These are phyloP conservation scores for Allium fistulosum DNA, from an alignment of 106 monocot species.

Conservation along the genomic window DNA sequence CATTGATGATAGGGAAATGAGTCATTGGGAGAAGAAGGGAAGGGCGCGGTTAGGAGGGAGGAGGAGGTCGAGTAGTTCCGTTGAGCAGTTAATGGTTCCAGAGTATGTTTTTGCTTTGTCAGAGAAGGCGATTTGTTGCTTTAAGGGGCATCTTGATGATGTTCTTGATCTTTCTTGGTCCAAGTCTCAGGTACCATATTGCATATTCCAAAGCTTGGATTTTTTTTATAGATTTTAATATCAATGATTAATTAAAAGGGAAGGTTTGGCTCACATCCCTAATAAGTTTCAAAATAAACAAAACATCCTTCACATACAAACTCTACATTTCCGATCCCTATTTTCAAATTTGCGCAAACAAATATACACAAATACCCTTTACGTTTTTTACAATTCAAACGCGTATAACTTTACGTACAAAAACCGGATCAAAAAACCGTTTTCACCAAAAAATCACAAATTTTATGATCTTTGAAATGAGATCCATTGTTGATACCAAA, in stretches of 20 bases:
- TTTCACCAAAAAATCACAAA: no score
- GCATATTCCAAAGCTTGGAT: not conserved
- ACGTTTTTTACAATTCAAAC: no score
- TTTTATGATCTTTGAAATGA: no score
- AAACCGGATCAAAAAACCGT: no score
- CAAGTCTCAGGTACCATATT: constrained; percentile 57
- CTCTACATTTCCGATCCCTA: no score
- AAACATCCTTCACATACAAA: no score
- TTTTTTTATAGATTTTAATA: not conserved
- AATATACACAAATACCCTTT: no score
- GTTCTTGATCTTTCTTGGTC: constrained; percentile 96
- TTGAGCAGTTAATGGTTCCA: constrained; percentile 52
- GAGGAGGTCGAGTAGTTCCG: constrained; percentile 61
- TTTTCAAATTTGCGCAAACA: no score
- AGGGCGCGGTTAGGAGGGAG: constrained; percentile 27
- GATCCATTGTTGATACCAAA: no score
- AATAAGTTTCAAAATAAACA: no score
- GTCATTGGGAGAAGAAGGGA: constrained; percentile 55
- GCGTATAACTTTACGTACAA: no score
- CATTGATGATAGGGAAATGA: constrained; percentile 23
- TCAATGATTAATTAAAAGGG: not conserved
- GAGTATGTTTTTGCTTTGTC: constrained; percentile 50
- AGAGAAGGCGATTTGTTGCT: constrained; percentile 64
- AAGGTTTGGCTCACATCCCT: no score
- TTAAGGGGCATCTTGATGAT: constrained; percentile 61